These are phyloP conservation scores for Capronia americana DNA, from an alignment of 2,329 filamentous ascomycete genomes.

Conservation along the genomic window DNA sequence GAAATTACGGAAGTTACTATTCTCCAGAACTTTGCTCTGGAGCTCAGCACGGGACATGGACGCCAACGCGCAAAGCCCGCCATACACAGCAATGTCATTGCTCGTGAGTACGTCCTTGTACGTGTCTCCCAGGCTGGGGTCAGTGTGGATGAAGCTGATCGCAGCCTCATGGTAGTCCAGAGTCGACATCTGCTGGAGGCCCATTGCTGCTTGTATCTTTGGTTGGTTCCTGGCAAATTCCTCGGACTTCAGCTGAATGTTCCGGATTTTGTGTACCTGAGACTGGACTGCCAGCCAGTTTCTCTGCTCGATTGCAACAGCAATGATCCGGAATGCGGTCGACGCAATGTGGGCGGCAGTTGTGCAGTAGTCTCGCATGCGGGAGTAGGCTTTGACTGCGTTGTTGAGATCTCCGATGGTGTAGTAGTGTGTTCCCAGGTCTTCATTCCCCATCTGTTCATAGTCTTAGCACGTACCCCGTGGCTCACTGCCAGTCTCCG, in stretches of 20 bases:
- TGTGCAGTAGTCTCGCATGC: slow-evolving; percentile 90
- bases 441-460: slow-evolving; percentile 87
- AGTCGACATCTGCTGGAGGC: slow-evolving; percentile 65
- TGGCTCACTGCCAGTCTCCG: neutral
- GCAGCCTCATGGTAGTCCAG: slow-evolving; percentile 72
- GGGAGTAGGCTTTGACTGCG: slow-evolving; percentile 77
- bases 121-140: slow-evolving; percentile 59
- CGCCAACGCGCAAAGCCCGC: slow-evolving; percentile 85
- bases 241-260: slow-evolving; percentile 60
- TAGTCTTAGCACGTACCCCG: slow-evolving; percentile 13
- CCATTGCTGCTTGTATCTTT: slow-evolving; percentile 70
- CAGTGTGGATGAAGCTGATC: slow-evolving; percentile 69
- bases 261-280: slow-evolving; percentile 64
- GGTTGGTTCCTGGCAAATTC: slow-evolving; percentile 63
- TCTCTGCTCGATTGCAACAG: slow-evolving; percentile 74
- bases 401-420: slow-evolving; percentile 73
- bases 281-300: slow-evolving; percentile 76
- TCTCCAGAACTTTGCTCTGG: slow-evolving; percentile 78
- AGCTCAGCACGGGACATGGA: slow-evolving; percentile 83
- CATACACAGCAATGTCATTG: slow-evolving; percentile 92
- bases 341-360: slow-evolving; percentile 82
- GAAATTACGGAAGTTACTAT: slow-evolving; percentile 79
- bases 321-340: slow-evolving; percentile 78
- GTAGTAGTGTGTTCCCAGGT: slow-evolving; percentile 84
- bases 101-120: slow-evolving; percentile 76